Evolutionary conservation across 306 rosid species (phyloP).

Genomic region (Mucuna pruriens): DNA sequence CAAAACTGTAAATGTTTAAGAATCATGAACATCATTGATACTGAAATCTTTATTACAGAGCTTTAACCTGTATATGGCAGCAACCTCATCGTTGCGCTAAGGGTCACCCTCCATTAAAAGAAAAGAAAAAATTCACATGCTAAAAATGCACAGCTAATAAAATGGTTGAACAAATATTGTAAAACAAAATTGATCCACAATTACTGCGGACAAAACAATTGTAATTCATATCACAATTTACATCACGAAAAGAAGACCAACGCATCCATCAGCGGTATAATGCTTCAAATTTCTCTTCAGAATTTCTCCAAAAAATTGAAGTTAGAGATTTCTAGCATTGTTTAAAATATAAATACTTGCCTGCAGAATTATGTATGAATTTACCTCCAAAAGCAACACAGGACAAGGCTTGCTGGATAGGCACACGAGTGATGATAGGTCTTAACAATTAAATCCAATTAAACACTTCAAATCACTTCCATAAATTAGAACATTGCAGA

Average conservation of each 20-base stretch:
- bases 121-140: not conserved
- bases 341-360: not conserved
- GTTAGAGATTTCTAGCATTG: not conserved
- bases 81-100: not conserved
- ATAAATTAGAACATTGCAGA: not conserved
- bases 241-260: constrained; percentile 5
- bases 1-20: not conserved
- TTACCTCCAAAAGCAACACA: constrained; percentile 34
- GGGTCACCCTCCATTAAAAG: not conserved
- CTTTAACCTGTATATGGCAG: not conserved
- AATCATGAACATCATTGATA: not conserved
- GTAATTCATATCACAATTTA: not conserved
- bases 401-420: constrained; percentile 12
- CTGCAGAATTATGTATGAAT: constrained; percentile 27
- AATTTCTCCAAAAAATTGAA: not conserved
- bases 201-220: not conserved
- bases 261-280: not conserved
- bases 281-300: not conserved
- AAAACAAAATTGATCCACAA: not conserved
- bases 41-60: not conserved
- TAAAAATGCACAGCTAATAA: not conserved
- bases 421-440: constrained; percentile 5
- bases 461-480: constrained; percentile 30
- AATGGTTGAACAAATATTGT: not conserved
- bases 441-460: not conserved